phyloP scores from a whole-genome alignment of 495 filamentous ascomycete genomes.

The Aeminium ludgeri region DNA sequence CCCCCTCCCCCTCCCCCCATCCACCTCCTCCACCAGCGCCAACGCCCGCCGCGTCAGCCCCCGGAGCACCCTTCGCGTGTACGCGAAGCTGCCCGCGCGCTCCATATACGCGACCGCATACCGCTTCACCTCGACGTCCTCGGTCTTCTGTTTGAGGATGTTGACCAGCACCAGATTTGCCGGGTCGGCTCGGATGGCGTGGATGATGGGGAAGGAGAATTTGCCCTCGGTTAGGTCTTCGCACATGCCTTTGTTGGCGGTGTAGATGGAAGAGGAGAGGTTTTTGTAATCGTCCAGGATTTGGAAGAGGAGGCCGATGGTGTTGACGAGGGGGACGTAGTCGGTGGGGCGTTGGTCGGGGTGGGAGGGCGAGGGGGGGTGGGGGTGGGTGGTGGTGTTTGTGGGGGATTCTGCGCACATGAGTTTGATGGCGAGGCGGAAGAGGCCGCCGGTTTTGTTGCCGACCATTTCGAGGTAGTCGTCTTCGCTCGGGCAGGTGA shows the following conservation, averaged over 20 bases:
- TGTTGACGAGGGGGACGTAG: slow-evolving; percentile 48
- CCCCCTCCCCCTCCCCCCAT: slow-evolving; percentile 29
- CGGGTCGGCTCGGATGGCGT: slow-evolving; percentile 72
- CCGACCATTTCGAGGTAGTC: slow-evolving; percentile 98
- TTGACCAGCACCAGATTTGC: slow-evolving; percentile 70
- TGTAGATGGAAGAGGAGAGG: slow-evolving; percentile 55
- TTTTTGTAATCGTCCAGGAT: slow-evolving; percentile 86
- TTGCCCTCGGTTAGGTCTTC: slow-evolving; percentile 97
- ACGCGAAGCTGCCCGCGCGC: slow-evolving; percentile 71
- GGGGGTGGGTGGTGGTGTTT: too few relatives aligned
- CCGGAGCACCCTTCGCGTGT: slow-evolving; percentile 53
- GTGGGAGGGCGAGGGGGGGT: slow-evolving; percentile 2
- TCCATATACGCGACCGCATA: slow-evolving; percentile 92
- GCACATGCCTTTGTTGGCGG: slow-evolving; percentile 80
- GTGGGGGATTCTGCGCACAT: slow-evolving; percentile 70
- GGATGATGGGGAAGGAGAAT: slow-evolving; percentile 94
- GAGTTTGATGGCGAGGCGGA: slow-evolving; percentile 81
- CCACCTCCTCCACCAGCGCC: slow-evolving; percentile 50
- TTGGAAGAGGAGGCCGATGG: slow-evolving; percentile 72
- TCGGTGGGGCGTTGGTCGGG: not conserved
- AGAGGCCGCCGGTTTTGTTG: slow-evolving; percentile 94
- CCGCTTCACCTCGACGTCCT: slow-evolving; percentile 70
- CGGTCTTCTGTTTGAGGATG: slow-evolving; percentile 79
- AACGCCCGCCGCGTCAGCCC: slow-evolving; percentile 50
- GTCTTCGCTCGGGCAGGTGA: slow-evolving; percentile 85